phyloP scores from a whole-genome alignment of 306 rosid genomes.

The Cicer arietinum region DNA sequence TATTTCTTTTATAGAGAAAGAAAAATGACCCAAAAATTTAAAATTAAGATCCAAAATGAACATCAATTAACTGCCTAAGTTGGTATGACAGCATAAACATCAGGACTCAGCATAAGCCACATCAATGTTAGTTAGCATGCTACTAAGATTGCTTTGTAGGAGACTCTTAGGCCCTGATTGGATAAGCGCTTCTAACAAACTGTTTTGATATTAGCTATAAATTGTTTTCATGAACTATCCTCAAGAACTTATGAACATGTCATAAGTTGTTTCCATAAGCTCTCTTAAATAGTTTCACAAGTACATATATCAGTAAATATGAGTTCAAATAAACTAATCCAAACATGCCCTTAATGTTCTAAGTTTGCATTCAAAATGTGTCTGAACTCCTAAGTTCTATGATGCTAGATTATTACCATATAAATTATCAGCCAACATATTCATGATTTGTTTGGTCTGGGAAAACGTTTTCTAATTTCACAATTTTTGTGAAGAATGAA shows the following conservation, averaged over 20 bases:
- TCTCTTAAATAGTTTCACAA: too few species aligned
- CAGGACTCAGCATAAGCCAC: background rate
- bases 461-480: background rate
- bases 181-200: too few species aligned
- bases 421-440: background rate
- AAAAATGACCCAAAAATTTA: background rate
- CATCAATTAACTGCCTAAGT: background rate
- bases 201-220: too few species aligned
- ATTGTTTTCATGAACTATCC: too few species aligned
- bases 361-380: background rate
- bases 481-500: too few species aligned
- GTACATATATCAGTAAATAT: too few species aligned
- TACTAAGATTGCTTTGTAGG: constrained; percentile 11
- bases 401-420: constrained; percentile 10
- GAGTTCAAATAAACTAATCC: too few species aligned
- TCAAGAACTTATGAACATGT: too few species aligned
- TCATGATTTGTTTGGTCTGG: background rate
- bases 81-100: background rate
- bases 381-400: background rate
- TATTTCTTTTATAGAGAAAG: background rate
- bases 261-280: too few species aligned
- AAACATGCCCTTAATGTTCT: background rate
- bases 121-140: constrained; percentile 2
- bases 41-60: background rate
- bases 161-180: background rate